Percentiles rank a stretch among this genome's conserved stretches.
phyloP scores from a whole-genome alignment of 2,329 filamentous ascomycete species.

The Mollisia scopiformis region DNA sequence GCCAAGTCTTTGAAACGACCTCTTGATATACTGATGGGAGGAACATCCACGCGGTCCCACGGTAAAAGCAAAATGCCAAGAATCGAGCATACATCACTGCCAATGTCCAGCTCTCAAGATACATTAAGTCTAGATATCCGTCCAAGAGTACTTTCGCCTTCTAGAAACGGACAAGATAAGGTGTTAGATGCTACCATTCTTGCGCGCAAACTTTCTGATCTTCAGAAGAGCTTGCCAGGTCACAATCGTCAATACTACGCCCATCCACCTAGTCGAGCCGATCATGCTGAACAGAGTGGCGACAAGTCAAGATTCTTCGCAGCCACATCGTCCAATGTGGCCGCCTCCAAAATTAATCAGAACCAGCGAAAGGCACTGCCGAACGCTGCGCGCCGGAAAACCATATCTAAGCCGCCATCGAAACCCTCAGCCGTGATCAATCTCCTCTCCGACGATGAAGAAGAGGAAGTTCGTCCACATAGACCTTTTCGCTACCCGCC shows the following conservation, averaged over 20 bases:
- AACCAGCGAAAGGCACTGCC: neutral
- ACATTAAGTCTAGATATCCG: no score
- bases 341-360: neutral
- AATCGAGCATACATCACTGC: neutral
- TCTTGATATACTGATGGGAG: neutral
- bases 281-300: neutral
- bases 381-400: neutral
- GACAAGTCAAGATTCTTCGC: neutral
- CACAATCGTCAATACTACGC: neutral
- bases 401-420: neutral
- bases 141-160: neutral
- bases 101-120: neutral
- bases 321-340: neutral
- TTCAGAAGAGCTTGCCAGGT: neutral
- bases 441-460: slow-evolving; percentile 19
- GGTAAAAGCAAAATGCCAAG: neutral
- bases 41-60: neutral
- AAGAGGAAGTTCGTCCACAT: neutral
- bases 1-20: neutral
- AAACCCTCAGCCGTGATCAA: slow-evolving; percentile 4
- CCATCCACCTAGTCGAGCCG: neutral
- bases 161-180: neutral
- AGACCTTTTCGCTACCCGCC: neutral
- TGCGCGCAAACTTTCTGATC: neutral
- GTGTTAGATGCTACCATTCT: neutral